A percentile compares a stretch with the other conserved stretches of the same genome.
Conservation (phyloP, 2,329 filamentous ascomycete genomes). For the Calonectria pteridis region DNA sequence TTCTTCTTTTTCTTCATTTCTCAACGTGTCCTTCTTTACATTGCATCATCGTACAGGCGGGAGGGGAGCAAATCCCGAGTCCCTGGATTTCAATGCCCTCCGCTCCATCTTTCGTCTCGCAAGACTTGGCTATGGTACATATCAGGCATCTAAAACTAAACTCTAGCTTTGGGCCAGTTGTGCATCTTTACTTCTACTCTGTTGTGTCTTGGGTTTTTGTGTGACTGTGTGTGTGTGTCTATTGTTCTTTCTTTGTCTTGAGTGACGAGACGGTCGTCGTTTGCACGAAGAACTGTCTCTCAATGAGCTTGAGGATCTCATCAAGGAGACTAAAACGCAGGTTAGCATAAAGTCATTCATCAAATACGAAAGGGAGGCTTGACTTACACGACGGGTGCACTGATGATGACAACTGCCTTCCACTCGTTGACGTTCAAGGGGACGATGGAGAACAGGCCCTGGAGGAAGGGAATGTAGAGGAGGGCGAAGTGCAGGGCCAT, state of each 20-base stretch:
- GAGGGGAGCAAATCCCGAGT: not conserved
- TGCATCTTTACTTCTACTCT: slow-evolving; percentile 35
- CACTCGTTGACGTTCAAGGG: slow-evolving; percentile 89
- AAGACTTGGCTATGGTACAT: slow-evolving; percentile 44
- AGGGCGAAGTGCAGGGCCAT: slow-evolving; percentile 97
- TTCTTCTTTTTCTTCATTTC: not conserved
- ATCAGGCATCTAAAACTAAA: slow-evolving; percentile 42
- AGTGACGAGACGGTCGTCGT: slow-evolving; percentile 55
- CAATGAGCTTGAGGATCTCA: slow-evolving; percentile 83
- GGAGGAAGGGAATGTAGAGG: slow-evolving; percentile 90
- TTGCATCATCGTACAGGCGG: slow-evolving; percentile 20
- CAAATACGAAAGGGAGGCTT: not conserved
- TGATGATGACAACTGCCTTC: slow-evolving; percentile 90
- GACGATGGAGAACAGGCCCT: slow-evolving; percentile 89
- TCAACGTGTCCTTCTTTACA: slow-evolving; percentile 19
- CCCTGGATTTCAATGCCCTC: not conserved
- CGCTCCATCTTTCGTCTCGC: slow-evolving; percentile 11
- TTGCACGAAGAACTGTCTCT: slow-evolving; percentile 75
- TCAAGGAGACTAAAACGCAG: slow-evolving; percentile 75
- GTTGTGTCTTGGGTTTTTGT: slow-evolving; percentile 36
- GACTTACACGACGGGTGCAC: slow-evolving; percentile 91
- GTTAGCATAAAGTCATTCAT: slow-evolving; percentile 39
- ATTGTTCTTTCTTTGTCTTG: slow-evolving; percentile 68
- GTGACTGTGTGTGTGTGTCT: too few species aligned
- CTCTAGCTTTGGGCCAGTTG: slow-evolving; percentile 39